Evolutionary conservation across 2,329 filamentous ascomycete genomes (phyloP).

Genomic region (Aspergillus udagawae): DNA sequence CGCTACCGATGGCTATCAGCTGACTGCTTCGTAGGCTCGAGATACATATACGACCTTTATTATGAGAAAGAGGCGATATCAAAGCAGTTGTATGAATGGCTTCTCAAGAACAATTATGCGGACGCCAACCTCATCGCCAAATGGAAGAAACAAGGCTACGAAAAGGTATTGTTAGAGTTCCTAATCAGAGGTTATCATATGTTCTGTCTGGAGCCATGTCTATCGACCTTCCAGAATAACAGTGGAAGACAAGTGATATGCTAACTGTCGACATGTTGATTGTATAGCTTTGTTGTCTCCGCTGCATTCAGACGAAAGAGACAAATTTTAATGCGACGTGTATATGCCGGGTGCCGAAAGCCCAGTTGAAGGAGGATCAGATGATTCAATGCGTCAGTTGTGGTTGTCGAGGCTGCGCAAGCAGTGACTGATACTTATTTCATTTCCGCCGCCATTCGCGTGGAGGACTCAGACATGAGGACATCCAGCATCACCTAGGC

Average conservation of each 20-base stretch:
- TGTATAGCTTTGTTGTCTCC: constrained; percentile 77
- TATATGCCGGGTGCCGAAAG: constrained; percentile 89
- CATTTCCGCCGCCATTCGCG: background rate
- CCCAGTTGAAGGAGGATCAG: constrained; percentile 83
- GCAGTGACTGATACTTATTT: constrained; percentile 60
- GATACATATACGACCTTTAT: constrained; percentile 96
- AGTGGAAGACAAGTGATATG: background rate
- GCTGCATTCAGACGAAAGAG: constrained; percentile 99
- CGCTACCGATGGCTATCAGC: background rate
- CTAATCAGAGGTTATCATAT: constrained; percentile 17
- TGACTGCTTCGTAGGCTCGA: constrained; percentile 47
- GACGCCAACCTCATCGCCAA: constrained; percentile 96
- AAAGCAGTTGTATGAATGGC: constrained; percentile 88
- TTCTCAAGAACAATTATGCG: constrained; percentile 94
- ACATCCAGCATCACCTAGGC: background rate
- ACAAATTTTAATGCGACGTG: constrained; percentile 98
- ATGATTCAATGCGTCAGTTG: constrained; percentile 93
- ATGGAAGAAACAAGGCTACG: constrained; percentile 99
- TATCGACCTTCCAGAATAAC: background rate
- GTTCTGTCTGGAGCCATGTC: background rate
- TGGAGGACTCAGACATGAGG: background rate
- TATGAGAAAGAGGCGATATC: constrained; percentile 96
- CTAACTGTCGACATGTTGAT: background rate
- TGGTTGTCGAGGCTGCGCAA: constrained; percentile 86
- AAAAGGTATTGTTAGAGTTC: constrained; percentile 65